phyloP scores from a whole-genome alignment of 495 filamentous ascomycete species.

The Penicillium pulvis region DNA sequence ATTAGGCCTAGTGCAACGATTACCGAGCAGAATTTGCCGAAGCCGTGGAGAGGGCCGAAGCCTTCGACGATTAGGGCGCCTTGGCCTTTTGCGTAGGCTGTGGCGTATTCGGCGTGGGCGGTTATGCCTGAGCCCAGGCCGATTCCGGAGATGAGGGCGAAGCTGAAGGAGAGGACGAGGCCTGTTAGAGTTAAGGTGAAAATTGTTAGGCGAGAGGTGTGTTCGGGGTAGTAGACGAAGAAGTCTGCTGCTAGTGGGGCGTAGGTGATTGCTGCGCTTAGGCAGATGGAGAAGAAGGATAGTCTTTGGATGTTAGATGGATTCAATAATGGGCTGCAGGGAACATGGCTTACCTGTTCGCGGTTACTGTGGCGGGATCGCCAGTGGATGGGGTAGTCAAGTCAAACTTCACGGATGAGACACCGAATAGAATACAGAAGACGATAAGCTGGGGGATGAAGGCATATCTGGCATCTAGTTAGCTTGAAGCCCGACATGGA shows the following conservation, averaged over 20 bases:
- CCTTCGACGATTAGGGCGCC: constrained; percentile 66
- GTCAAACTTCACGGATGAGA: constrained; percentile 66
- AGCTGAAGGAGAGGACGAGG: constrained; percentile 55
- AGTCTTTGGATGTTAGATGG: constrained; percentile 37
- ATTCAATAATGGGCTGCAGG: neutral
- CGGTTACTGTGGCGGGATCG: constrained; percentile 53
- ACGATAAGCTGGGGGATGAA: constrained; percentile 69
- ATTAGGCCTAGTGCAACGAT: constrained; percentile 72
- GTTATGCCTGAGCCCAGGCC: constrained; percentile 67
- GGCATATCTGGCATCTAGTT: constrained; percentile 51
- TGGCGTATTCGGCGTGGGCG: constrained; percentile 51
- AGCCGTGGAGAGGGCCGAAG: constrained; percentile 60
- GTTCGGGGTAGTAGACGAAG: constrained; percentile 66
- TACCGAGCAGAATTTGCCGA: constrained; percentile 74
- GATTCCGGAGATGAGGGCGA: constrained; percentile 66
- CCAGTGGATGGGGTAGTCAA: constrained; percentile 51
- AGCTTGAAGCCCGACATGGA: neutral
- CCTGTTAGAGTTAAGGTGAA: constrained; percentile 48
- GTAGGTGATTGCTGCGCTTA: constrained; percentile 66
- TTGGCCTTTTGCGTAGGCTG: constrained; percentile 53
- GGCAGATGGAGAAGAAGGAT: constrained; percentile 68
- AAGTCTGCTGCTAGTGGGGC: constrained; percentile 61
- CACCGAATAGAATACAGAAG: constrained; percentile 66
- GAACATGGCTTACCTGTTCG: constrained; percentile 46
- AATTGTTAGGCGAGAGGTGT: constrained; percentile 41